A percentile compares a stretch with the other conserved stretches of the same genome.
Evolutionary conservation across 164 flowering plant species (phyloP).

Genomic region (Macadamia integrifolia): DNA sequence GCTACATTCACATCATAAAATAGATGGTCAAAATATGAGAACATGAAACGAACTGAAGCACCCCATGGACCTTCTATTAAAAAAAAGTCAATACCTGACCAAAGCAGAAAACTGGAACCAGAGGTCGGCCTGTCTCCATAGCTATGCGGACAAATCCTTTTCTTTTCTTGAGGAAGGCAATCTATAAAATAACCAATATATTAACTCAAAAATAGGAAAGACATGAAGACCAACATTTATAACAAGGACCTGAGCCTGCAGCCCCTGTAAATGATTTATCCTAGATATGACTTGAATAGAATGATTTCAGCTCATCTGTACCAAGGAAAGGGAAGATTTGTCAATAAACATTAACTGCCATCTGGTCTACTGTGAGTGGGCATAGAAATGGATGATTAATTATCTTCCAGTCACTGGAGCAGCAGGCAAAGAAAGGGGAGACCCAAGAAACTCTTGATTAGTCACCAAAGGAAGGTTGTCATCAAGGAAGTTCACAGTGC

Average conservation of each 20-base stretch:
- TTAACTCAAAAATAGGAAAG: background rate
- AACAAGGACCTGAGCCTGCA: background rate
- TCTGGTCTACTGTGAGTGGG: no score
- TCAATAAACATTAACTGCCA: background rate
- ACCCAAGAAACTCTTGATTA: no score
- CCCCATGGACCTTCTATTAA: no score
- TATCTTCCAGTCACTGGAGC: no score
- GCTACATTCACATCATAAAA: no score
- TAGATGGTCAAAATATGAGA: no score
- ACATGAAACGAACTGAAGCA: no score
- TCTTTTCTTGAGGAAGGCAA: constrained; percentile 49
- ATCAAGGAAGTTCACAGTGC: no score
- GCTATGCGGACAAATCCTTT: constrained; percentile 76
- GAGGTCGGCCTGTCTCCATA: constrained; percentile 50
- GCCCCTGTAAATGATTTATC: background rate
- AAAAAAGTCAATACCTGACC: constrained; percentile 50
- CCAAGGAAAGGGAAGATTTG: background rate
- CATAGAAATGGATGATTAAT: no score
- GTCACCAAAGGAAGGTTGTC: no score
- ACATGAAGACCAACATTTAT: background rate
- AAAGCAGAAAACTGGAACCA: constrained; percentile 75
- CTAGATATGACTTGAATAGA: background rate
- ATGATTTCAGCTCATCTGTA: no score
- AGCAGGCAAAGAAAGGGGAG: no score
- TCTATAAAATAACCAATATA: constrained; percentile 22